Percentiles rank a stretch among this genome's conserved stretches.
phyloP scores from a whole-genome alignment of 108 stramenopile genomes.

The Craspedostauros australis region DNA sequence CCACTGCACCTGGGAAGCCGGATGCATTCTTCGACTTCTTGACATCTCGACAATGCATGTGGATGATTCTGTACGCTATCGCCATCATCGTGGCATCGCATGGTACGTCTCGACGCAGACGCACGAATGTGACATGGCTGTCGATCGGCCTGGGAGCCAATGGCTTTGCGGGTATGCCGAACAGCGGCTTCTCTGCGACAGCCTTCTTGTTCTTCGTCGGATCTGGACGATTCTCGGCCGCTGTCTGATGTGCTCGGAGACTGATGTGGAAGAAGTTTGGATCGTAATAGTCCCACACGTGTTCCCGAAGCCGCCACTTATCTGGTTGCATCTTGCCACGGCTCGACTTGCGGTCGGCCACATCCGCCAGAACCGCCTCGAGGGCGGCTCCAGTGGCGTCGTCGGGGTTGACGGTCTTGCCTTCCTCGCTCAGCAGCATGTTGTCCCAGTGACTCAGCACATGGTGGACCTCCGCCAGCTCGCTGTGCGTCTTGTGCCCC shows the following conservation, averaged over 20 bases:
- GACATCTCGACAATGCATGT: conserved; percentile 55
- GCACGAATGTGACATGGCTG: conserved; percentile 48
- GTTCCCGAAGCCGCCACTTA: conserved; percentile 60
- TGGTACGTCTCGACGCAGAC: conserved; percentile 66
- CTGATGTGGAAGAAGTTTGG: conserved; percentile 75
- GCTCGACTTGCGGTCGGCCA: conserved; percentile 54
- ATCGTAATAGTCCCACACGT: conserved; percentile 75
- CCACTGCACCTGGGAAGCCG: conserved; percentile 37
- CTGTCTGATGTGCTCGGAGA: conserved; percentile 58
- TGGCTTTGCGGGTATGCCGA: conserved; percentile 31
- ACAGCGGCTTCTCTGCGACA: not conserved
- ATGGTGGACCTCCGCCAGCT: conserved; percentile 71
- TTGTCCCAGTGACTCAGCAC: conserved; percentile 61
- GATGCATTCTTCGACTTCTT: conserved; percentile 13
- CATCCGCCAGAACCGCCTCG: conserved; percentile 58
- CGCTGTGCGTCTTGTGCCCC: conserved; percentile 76
- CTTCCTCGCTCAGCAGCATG: conserved; percentile 46
- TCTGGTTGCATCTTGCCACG: conserved; percentile 58
- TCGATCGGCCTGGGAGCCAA: conserved; percentile 53
- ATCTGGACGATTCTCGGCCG: conserved; percentile 65
- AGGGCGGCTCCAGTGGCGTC: conserved; percentile 80
- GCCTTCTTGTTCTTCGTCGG: conserved; percentile 14
- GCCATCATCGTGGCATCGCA: conserved; percentile 56
- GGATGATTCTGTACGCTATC: conserved; percentile 59
- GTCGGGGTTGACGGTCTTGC: conserved; percentile 65